Conservation (phyloP, 2,329 filamentous ascomycete genomes). For the Penicillium hesseltinei region DNA sequence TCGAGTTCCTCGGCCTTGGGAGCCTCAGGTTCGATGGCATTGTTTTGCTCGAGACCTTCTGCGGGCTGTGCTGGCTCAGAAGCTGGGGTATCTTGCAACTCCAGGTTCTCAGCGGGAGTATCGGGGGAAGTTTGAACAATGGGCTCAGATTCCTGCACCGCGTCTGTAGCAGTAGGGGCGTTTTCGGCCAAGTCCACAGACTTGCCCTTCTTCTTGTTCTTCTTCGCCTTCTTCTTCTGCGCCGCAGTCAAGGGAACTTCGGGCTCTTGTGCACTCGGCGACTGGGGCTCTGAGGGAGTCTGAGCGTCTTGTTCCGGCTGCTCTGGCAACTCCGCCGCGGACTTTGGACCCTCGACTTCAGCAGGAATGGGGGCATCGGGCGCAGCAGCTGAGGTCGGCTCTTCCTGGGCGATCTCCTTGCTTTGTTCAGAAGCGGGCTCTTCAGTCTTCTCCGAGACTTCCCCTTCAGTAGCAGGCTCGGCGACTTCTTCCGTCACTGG, state of each 20-base stretch:
- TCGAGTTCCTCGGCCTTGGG: slow-evolving; percentile 7
- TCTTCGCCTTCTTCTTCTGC: slow-evolving; percentile 24
- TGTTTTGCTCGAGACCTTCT: background rate
- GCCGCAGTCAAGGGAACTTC: slow-evolving; percentile 15
- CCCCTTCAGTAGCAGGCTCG: background rate
- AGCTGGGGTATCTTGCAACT: background rate
- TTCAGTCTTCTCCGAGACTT: background rate
- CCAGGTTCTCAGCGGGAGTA: background rate
- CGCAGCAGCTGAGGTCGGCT: background rate
- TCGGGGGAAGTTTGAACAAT: slow-evolving; percentile 2
- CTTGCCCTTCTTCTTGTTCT: slow-evolving; percentile 26
- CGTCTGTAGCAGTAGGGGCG: slow-evolving; percentile 1
- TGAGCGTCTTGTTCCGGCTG: background rate
- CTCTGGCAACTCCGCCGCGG: background rate
- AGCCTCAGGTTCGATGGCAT: slow-evolving; percentile 7
- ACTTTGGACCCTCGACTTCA: background rate
- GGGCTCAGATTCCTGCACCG: slow-evolving; percentile 7
- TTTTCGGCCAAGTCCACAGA: slow-evolving; percentile 20
- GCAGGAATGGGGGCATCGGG: background rate
- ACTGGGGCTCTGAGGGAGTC: background rate
- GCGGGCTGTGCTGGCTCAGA: background rate
- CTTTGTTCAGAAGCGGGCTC: background rate
- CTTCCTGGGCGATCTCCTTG: background rate
- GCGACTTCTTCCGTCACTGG: background rate
- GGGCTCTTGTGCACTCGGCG: background rate